These are phyloP conservation scores for Fusarium nurragi DNA, from an alignment of 2,329 filamentous ascomycete species.

Conservation along the genomic window DNA sequence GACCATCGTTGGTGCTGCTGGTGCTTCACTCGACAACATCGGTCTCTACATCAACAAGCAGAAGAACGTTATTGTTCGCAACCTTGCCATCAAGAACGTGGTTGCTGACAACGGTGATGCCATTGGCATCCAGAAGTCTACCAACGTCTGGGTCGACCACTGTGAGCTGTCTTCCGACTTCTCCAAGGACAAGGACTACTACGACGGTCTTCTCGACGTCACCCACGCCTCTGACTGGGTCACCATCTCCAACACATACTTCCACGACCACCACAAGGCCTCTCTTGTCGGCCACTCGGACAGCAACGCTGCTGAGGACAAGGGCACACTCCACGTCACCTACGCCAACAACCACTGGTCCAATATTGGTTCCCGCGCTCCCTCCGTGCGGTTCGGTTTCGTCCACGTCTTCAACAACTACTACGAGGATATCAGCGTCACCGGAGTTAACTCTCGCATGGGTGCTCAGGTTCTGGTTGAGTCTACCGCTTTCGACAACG, in stretches of 20 bases:
- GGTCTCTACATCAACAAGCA: constrained; percentile 63
- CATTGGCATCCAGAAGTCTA: constrained; percentile 65
- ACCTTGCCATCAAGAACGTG: constrained; percentile 68
- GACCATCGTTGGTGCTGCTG: constrained; percentile 55
- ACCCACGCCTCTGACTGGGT: constrained; percentile 71
- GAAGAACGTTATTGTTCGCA: constrained; percentile 70
- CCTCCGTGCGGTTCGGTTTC: constrained; percentile 73
- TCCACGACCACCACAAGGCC: constrained; percentile 62
- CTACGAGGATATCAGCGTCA: constrained; percentile 54
- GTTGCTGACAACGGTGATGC: constrained; percentile 65
- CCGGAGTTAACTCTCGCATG: constrained; percentile 65
- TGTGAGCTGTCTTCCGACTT: constrained; percentile 69
- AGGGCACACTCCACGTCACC: constrained; percentile 69
- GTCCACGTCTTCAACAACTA: constrained; percentile 68
- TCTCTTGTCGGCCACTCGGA: constrained; percentile 70
- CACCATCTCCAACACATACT: constrained; percentile 54
- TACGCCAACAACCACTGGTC: constrained; percentile 73
- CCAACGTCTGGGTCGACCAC: constrained; percentile 74
- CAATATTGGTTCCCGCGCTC: constrained; percentile 71
- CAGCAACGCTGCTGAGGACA: constrained; percentile 66
- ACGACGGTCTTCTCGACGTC: constrained; percentile 72
- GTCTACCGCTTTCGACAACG: constrained; percentile 61
- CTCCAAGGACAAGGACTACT: constrained; percentile 73
- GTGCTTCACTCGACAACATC: constrained; percentile 54
- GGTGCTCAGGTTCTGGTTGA: constrained; percentile 68